Percentiles rank a stretch among this genome's conserved stretches.
Evolutionary conservation across 2,329 filamentous ascomycete genomes (phyloP).

Genomic region (Sporothrix phasma): DNA sequence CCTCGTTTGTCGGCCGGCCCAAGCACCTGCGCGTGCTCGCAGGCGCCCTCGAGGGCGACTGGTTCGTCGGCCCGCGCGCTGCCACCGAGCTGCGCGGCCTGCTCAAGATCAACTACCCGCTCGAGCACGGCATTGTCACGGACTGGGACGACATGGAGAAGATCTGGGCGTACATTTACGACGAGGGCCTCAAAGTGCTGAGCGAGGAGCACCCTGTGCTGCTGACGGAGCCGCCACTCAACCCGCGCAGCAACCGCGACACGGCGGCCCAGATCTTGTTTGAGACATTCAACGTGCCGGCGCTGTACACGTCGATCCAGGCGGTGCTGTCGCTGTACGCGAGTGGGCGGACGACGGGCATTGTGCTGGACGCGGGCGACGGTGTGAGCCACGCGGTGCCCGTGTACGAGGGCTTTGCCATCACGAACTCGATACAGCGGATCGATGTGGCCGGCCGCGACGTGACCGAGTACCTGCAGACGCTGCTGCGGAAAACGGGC

Average conservation of each 20-base stretch:
- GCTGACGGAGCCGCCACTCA: slow-evolving; percentile 89
- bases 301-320: slow-evolving; percentile 93
- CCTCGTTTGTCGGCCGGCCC: slow-evolving; percentile 90
- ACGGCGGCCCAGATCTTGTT: slow-evolving; percentile 95
- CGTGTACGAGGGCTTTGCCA: slow-evolving; percentile 95
- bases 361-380: slow-evolving; percentile 90
- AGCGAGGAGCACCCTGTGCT: slow-evolving; percentile 98
- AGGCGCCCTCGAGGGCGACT: slow-evolving; percentile 91
- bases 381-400: slow-evolving; percentile 95
- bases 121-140: slow-evolving; percentile 96
- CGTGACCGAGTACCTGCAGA: slow-evolving; percentile 91
- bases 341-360: slow-evolving; percentile 88
- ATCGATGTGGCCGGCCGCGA: slow-evolving; percentile 95
- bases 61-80: slow-evolving; percentile 85
- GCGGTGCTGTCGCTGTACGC: slow-evolving; percentile 93
- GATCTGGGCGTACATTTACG: slow-evolving; percentile 98
- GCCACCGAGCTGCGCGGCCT: slow-evolving; percentile 84
- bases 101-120: slow-evolving; percentile 88
- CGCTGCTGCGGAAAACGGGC: slow-evolving; percentile 79
- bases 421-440: slow-evolving; percentile 86
- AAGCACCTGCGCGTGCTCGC: slow-evolving; percentile 92
- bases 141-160: slow-evolving; percentile 99
- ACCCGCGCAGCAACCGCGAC: slow-evolving; percentile 90
- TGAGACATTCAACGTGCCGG: slow-evolving; percentile 97
- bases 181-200: slow-evolving; percentile 88